These are phyloP conservation scores for Phytophthora nicotianae DNA, from an alignment of 352 stramenopile species.

Conservation along the genomic window DNA sequence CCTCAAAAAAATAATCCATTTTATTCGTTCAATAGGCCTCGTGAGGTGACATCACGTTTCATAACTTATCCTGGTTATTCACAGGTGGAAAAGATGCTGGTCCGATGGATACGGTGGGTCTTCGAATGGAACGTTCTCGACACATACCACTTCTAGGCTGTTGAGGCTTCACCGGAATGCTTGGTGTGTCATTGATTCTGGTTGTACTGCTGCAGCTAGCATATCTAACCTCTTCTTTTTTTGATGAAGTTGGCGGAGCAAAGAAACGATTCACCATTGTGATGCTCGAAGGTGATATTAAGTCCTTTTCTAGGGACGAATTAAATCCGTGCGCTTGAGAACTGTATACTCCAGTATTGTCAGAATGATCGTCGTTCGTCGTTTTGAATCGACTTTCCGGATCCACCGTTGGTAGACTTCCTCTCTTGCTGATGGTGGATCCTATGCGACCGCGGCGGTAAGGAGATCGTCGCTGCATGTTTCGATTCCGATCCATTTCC, in stretches of 20 bases:
- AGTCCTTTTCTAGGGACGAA: constrained; percentile 32
- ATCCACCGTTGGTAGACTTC: background rate
- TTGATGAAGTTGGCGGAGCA: background rate
- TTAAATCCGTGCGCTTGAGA: constrained; percentile 35
- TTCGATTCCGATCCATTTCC: constrained; percentile 11
- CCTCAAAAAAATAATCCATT: too few species aligned
- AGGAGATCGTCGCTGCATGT: constrained; percentile 16
- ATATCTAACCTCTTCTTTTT: constrained; percentile 23
- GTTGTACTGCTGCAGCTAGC: background rate
- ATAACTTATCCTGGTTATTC: too few species aligned
- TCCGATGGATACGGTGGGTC: too few species aligned
- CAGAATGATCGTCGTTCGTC: background rate
- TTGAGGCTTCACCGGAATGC: too few species aligned
- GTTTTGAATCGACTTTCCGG: background rate
- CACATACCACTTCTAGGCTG: too few species aligned
- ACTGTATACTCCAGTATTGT: constrained; percentile 1
- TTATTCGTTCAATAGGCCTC: too few species aligned
- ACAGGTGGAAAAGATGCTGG: too few species aligned
- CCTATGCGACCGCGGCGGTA: constrained; percentile 8
- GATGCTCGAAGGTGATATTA: constrained; percentile 13
- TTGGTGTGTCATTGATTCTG: too few species aligned
- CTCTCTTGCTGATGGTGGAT: constrained; percentile 5
- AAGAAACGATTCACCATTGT: constrained; percentile 11
- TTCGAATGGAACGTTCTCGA: too few species aligned
- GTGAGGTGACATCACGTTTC: too few species aligned